Percentiles rank a stretch among this genome's conserved stretches.
Conservation (phyloP, 2,329 filamentous ascomycete species). For the Venturiaceae sp. region DNA sequence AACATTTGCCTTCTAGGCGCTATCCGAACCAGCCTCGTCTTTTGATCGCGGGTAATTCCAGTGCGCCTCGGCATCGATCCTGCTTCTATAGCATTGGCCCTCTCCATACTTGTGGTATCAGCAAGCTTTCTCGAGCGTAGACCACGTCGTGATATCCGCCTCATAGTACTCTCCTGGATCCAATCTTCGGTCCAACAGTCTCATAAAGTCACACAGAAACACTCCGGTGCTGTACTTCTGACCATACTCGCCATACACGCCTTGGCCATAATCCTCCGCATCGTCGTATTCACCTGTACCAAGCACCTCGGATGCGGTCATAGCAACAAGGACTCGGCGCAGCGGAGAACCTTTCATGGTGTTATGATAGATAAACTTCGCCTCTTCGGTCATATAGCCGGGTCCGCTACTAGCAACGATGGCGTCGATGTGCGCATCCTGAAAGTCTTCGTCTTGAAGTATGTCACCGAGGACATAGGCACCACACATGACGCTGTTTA, state of each 20-base stretch:
- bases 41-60: too few relatives aligned
- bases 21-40: too few relatives aligned
- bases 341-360: not conserved
- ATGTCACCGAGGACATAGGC: constrained; percentile 6
- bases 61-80: too few relatives aligned
- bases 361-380: not conserved
- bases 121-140: not conserved
- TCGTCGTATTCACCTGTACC: not conserved
- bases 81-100: not conserved
- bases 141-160: too few relatives aligned
- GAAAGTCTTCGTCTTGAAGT: constrained; percentile 10
- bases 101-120: not conserved
- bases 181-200: not conserved
- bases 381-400: not conserved
- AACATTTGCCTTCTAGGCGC: too few relatives aligned
- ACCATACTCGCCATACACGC: not conserved
- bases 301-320: not conserved
- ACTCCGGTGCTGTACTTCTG: not conserved
- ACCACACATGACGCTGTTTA: not conserved
- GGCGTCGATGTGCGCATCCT: constrained; percentile 6
- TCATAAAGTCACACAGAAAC: not conserved
- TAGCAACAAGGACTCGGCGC: not conserved
- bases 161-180: not conserved
- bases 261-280: not conserved
- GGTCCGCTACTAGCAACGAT: not conserved